These are phyloP conservation scores for Trichoderma sp. DNA, from an alignment of 2,329 filamentous ascomycete genomes.

Conservation along the genomic window DNA sequence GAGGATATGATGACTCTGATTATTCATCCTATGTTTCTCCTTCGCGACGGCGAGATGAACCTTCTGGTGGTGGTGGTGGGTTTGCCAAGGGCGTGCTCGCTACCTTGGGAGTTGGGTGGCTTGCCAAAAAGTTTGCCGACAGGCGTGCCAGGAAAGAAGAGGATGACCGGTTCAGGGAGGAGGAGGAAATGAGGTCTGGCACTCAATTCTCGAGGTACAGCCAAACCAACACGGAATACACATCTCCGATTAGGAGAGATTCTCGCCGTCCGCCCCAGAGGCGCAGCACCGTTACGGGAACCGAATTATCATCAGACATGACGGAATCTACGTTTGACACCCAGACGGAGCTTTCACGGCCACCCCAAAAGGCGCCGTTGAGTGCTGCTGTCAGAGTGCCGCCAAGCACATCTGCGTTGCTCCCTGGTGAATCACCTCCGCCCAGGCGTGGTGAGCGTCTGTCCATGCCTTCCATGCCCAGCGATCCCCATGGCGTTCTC, in stretches of 20 bases:
- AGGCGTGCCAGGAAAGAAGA: constrained; percentile 49
- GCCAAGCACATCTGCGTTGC: constrained; percentile 22
- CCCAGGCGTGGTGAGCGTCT: constrained; percentile 35
- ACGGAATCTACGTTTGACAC: constrained; percentile 39
- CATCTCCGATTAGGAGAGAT: constrained; percentile 45
- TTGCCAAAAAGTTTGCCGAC: constrained; percentile 64
- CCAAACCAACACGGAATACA: constrained; percentile 67
- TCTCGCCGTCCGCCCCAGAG: constrained; percentile 32
- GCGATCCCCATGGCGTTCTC: constrained; percentile 48
- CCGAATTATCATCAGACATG: constrained; percentile 35
- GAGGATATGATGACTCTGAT: constrained; percentile 51
- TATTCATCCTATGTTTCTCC: constrained; percentile 62
- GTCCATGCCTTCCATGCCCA: constrained; percentile 55
- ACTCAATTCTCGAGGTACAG: constrained; percentile 64
- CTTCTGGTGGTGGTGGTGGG: constrained; percentile 47
- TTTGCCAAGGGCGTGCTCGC: constrained; percentile 59
- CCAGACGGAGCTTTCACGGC: constrained; percentile 29
- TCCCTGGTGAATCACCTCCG: constrained; percentile 29
- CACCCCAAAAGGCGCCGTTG: constrained; percentile 21
- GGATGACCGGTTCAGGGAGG: constrained; percentile 45
- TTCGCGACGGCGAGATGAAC: constrained; percentile 53
- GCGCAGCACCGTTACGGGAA: constrained; percentile 32
- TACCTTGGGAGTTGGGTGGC: constrained; percentile 65
- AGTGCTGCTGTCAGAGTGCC: constrained; percentile 27
- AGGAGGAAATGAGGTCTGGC: constrained; percentile 59